Conservation (phyloP, 129 eudicot species). For the Gnaphalium uliginosum region DNA sequence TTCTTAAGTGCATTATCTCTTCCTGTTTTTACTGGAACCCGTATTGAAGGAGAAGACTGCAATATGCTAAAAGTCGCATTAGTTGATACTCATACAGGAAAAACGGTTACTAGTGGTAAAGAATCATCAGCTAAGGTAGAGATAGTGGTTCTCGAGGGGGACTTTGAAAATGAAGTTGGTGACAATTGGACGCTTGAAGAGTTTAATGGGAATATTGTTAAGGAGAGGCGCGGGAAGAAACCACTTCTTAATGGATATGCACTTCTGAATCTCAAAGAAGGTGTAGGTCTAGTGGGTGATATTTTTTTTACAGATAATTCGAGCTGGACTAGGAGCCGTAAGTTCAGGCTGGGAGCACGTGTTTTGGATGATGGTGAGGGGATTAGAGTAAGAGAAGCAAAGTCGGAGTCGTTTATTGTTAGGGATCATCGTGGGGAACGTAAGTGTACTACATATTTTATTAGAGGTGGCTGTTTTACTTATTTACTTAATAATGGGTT, state of each 20-base stretch:
- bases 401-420: constrained; percentile 75
- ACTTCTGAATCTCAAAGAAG: constrained; percentile 55
- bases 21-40: constrained; percentile 94
- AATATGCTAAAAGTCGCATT: constrained; percentile 60
- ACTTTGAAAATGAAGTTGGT: constrained; percentile 62
- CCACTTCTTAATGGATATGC: constrained; percentile 78
- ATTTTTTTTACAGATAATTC: constrained; percentile 88
- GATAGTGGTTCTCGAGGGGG: constrained; percentile 93
- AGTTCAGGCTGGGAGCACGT: constrained; percentile 84
- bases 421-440: constrained; percentile 99
- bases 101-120: constrained; percentile 54
- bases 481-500: not conserved
- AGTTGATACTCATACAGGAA: constrained; percentile 55
- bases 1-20: constrained; percentile 65
- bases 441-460: constrained; percentile 37
- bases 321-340: constrained; percentile 98
- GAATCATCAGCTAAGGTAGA: constrained; percentile 80
- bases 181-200: constrained; percentile 75
- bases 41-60: constrained; percentile 85
- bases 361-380: constrained; percentile 59
- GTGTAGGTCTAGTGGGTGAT: constrained; percentile 68
- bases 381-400: constrained; percentile 79
- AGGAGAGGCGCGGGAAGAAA: constrained; percentile 83
- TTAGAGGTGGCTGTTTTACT: not conserved
- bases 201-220: constrained; percentile 65